Conservation (phyloP, 345 rosid species). For the Euphorbia peplus region DNA sequence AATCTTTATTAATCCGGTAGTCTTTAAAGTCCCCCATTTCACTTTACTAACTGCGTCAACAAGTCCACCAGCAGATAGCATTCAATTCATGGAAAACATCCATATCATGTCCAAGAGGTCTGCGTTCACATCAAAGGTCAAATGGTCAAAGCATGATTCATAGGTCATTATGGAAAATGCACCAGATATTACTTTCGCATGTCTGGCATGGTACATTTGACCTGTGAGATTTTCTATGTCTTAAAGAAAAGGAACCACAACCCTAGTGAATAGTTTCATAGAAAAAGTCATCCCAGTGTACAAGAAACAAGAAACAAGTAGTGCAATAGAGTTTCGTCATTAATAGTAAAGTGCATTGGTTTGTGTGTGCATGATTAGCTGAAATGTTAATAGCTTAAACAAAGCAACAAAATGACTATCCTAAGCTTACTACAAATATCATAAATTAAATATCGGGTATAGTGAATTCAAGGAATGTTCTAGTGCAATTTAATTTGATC, state of each 20-base stretch:
- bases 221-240: neutral
- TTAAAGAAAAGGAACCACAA: neutral
- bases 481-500: neutral
- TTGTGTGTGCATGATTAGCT: neutral
- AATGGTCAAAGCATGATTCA: constrained; percentile 11
- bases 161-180: constrained; percentile 1
- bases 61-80: constrained; percentile 44
- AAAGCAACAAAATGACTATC: neutral
- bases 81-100: constrained; percentile 29
- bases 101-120: constrained; percentile 20
- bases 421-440: neutral
- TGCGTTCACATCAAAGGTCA: constrained; percentile 11
- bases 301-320: neutral
- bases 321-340: neutral
- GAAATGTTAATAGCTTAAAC: neutral
- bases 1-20: constrained; percentile 47
- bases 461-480: neutral
- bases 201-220: neutral
- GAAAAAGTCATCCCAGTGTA: neutral
- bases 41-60: constrained; percentile 62
- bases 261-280: neutral
- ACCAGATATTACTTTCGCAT: neutral
- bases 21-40: constrained; percentile 51
- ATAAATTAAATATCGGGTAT: neutral
- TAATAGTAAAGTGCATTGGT: neutral